Percentiles rank a stretch among this genome's conserved stretches.
phyloP scores from a whole-genome alignment of 2,329 filamentous ascomycete genomes.

The Bipolaris cookei region DNA sequence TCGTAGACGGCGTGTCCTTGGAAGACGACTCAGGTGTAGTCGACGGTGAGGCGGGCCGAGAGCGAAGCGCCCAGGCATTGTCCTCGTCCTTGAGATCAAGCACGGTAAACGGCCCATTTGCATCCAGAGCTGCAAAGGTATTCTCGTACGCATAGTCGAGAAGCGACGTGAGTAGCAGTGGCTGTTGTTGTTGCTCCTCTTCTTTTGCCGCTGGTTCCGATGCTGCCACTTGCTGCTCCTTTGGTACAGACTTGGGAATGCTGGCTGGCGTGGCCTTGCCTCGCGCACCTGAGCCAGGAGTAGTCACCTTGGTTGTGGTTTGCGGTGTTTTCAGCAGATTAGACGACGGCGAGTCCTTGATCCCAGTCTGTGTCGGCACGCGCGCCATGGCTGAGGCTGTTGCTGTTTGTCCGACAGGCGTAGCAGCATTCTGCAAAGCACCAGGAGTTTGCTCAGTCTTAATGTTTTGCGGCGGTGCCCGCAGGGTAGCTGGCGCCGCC shows the following conservation, averaged over 20 bases:
- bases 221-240: slow-evolving; percentile 30
- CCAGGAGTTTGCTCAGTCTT: slow-evolving; percentile 46
- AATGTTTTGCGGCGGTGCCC: slow-evolving; percentile 32
- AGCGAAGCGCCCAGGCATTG: slow-evolving; percentile 43
- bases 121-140: slow-evolving; percentile 41
- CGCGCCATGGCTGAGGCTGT: slow-evolving; percentile 49
- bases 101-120: slow-evolving; percentile 40
- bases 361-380: slow-evolving; percentile 46
- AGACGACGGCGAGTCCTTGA: slow-evolving; percentile 47
- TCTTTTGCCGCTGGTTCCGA: slow-evolving; percentile 30
- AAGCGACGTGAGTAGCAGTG: slow-evolving; percentile 35
- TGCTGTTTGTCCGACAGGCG: slow-evolving; percentile 40
- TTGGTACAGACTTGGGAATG: slow-evolving; percentile 33
- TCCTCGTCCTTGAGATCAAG: slow-evolving; percentile 47
- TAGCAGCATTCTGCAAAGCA: slow-evolving; percentile 42
- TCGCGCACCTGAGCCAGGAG: slow-evolving; percentile 41
- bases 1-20: slow-evolving; percentile 48
- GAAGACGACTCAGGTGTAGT: slow-evolving; percentile 45
- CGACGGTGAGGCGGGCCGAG: slow-evolving; percentile 40
- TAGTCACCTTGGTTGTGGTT: slow-evolving; percentile 41
- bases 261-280: slow-evolving; percentile 44
- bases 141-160: slow-evolving; percentile 46
- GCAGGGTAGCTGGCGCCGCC: slow-evolving; percentile 28
- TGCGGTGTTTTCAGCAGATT: slow-evolving; percentile 50
- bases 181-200: slow-evolving; percentile 27